Conservation (phyloP, 768 basidiomycete species). For the Rhodotorula toruloides region DNA sequence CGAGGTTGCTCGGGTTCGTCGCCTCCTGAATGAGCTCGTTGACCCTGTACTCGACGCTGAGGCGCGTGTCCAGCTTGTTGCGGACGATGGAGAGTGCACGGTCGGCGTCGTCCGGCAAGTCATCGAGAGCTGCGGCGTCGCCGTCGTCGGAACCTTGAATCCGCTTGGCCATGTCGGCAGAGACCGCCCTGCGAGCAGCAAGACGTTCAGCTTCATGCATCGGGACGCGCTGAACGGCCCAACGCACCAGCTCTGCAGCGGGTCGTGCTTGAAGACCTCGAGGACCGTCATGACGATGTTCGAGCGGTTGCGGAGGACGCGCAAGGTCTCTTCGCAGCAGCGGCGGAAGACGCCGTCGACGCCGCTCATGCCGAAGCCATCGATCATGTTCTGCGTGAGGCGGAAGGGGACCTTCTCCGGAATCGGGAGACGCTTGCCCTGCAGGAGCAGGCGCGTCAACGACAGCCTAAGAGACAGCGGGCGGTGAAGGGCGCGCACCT, state of each 20-base stretch:
- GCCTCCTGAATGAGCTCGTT: slow-evolving; percentile 88
- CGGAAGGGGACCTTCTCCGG: slow-evolving; percentile 93
- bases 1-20: slow-evolving; percentile 67
- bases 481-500: slow-evolving; percentile 39
- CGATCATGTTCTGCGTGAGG: slow-evolving; percentile 86
- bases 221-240: not conserved
- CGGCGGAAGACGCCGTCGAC: slow-evolving; percentile 91
- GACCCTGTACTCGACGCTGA: slow-evolving; percentile 88
- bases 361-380: slow-evolving; percentile 84
- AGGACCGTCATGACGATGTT: slow-evolving; percentile 88
- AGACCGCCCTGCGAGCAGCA: slow-evolving; percentile 50
- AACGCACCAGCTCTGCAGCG: slow-evolving; percentile 77
- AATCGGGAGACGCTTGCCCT: slow-evolving; percentile 73
- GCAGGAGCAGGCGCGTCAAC: not conserved
- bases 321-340: slow-evolving; percentile 88
- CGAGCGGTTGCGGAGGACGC: slow-evolving; percentile 77
- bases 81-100: slow-evolving; percentile 74
- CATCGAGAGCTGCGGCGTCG: slow-evolving; percentile 49
- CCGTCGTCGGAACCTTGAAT: slow-evolving; percentile 43
- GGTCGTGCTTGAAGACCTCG: slow-evolving; percentile 95
- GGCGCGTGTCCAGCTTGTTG: slow-evolving; percentile 71
- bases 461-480: not conserved
- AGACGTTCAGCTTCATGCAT: not conserved
- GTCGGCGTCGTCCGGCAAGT: slow-evolving; percentile 80
- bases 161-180: slow-evolving; percentile 56